A percentile compares a stretch with the other conserved stretches of the same genome.
Conservation (phyloP, 2,329 filamentous ascomycete genomes). For the Cladosporium austrohemisphaericum region DNA sequence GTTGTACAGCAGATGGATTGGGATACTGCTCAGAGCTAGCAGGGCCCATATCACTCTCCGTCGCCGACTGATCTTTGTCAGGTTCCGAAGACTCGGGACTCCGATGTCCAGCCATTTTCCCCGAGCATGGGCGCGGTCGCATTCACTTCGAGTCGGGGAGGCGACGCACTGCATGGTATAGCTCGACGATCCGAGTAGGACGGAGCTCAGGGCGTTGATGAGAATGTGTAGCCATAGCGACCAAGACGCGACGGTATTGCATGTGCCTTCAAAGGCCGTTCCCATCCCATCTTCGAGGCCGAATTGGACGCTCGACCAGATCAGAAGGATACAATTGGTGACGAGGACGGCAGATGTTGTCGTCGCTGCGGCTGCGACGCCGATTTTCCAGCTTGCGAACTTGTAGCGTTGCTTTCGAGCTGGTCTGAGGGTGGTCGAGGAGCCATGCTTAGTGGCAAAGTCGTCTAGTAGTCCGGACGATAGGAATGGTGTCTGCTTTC, state of each 20-base stretch:
- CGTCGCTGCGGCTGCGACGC: neutral
- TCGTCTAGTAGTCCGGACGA: too few species aligned
- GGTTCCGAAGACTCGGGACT: slow-evolving; percentile 40
- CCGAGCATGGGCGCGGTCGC: slow-evolving; percentile 46
- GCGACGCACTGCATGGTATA: slow-evolving; percentile 52
- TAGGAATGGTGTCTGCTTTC: too few species aligned
- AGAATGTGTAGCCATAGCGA: slow-evolving; percentile 37
- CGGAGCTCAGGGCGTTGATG: slow-evolving; percentile 48
- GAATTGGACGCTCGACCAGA: neutral
- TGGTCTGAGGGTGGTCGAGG: too few species aligned
- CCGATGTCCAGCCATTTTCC: slow-evolving; percentile 46
- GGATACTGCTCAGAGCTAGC: slow-evolving; percentile 32
- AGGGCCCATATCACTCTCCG: slow-evolving; percentile 26
- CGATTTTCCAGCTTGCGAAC: neutral
- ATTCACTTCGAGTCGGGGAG: slow-evolving; percentile 47
- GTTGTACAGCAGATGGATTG: slow-evolving; percentile 38
- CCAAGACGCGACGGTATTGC: slow-evolving; percentile 19
- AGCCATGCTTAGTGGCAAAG: too few species aligned
- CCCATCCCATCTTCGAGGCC: slow-evolving; percentile 18
- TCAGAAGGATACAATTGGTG: neutral
- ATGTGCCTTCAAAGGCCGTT: slow-evolving; percentile 23
- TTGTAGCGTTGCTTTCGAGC: neutral
- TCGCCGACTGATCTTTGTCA: slow-evolving; percentile 25
- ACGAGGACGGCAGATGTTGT: neutral
- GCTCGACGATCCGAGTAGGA: slow-evolving; percentile 47